Conservation (phyloP, 2,329 filamentous ascomycete species). For the Colletotrichum sp. region DNA sequence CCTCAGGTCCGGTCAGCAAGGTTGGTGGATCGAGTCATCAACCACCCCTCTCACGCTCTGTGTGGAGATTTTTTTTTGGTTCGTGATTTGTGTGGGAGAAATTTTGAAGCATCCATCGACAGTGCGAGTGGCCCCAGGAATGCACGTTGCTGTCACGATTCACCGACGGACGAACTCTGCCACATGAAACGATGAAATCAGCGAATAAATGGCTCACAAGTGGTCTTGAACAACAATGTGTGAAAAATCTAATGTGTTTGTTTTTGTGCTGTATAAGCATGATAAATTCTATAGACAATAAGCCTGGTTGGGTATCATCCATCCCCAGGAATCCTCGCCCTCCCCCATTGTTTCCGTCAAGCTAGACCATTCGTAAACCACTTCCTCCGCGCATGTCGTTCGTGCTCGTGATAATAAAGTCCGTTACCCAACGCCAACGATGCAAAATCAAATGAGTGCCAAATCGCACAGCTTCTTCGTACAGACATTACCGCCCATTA, state of each 20-base stretch:
- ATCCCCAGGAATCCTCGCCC: constrained; percentile 1
- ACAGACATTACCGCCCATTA: background rate
- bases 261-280: constrained; percentile 2
- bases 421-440: constrained; percentile 20
- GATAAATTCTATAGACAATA: constrained; percentile 7
- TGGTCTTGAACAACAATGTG: background rate
- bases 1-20: background rate
- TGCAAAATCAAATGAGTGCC: constrained; percentile 2
- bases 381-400: constrained; percentile 4
- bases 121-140: background rate
- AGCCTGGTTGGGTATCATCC: constrained; percentile 18
- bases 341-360: background rate
- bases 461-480: background rate
- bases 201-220: background rate
- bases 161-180: background rate
- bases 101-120: constrained; percentile 10
- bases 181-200: background rate
- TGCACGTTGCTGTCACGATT: constrained; percentile 13
- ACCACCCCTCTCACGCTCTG: background rate
- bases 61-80: constrained; percentile 1
- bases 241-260: background rate
- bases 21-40: constrained; percentile 17
- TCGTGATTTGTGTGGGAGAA: background rate
- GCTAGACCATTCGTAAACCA: constrained; percentile 9
- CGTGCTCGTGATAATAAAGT: constrained; percentile 5